Evolutionary conservation across 2,329 filamentous ascomycete species (phyloP).

Genomic region (Sarocladium strictum): DNA sequence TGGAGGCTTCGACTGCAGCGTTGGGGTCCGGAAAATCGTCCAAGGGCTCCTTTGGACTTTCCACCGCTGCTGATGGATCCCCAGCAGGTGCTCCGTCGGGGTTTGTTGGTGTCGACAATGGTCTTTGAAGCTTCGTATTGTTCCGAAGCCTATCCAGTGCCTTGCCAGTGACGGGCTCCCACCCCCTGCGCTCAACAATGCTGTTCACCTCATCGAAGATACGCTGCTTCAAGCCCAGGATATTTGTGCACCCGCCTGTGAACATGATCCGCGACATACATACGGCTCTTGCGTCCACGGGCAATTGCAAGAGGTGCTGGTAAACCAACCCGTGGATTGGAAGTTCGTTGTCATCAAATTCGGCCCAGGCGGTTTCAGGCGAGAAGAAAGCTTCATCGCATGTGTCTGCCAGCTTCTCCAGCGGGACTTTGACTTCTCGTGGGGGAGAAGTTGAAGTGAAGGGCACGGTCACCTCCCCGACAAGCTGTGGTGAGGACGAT

Average conservation of each 20-base stretch:
- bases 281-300: conserved; percentile 72
- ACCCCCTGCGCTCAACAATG: conserved; percentile 64
- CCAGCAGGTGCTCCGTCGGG: conserved; percentile 16
- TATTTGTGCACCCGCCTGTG: conserved; percentile 70
- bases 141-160: conserved; percentile 49
- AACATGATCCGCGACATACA: conserved; percentile 90
- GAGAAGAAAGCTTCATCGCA: conserved; percentile 73
- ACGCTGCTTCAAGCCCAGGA: conserved; percentile 73
- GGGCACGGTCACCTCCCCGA: conserved; percentile 17
- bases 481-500: conserved; percentile 17
- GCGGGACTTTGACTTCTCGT: conserved; percentile 57
- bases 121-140: conserved; percentile 35
- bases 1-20: conserved; percentile 13
- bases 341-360: conserved; percentile 82
- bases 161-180: conserved; percentile 70
- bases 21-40: background rate
- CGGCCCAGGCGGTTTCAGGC: conserved; percentile 38
- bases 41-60: conserved; percentile 13
- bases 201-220: conserved; percentile 68
- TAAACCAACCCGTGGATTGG: conserved; percentile 74
- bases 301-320: conserved; percentile 65
- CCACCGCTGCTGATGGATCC: conserved; percentile 15
- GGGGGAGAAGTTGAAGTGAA: conserved; percentile 43
- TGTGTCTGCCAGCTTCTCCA: conserved; percentile 64
- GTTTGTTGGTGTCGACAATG: background rate